Conservation (phyloP, 495 filamentous ascomycete species). For the Talaromyces ruber region DNA sequence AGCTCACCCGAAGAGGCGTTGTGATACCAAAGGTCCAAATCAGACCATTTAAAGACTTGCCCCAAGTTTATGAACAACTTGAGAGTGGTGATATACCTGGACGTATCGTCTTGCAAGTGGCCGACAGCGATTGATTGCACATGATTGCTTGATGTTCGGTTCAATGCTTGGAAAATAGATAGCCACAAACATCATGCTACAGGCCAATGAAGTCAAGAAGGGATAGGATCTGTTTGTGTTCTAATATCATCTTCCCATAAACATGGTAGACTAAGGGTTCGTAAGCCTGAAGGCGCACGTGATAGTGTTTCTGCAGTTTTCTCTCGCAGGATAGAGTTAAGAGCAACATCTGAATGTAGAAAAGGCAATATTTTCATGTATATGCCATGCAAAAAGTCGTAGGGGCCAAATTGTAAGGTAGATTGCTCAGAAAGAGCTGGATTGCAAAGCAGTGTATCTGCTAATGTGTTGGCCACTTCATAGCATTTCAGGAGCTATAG, state of each 20-base stretch:
- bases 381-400: slow-evolving; percentile 22
- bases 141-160: neutral
- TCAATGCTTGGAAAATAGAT: neutral
- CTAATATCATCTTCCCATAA: neutral
- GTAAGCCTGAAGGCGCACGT: slow-evolving; percentile 15
- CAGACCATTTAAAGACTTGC: slow-evolving; percentile 34
- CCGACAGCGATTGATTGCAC: slow-evolving; percentile 7
- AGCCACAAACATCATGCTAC: neutral
- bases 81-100: slow-evolving; percentile 12
- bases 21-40: slow-evolving; percentile 39
- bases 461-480: slow-evolving; percentile 25
- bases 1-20: slow-evolving; percentile 33
- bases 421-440: neutral
- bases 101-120: slow-evolving; percentile 27
- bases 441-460: slow-evolving; percentile 21
- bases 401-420: slow-evolving; percentile 16
- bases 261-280: neutral
- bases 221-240: neutral
- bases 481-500: slow-evolving; percentile 24
- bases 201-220: neutral
- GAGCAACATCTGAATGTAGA: slow-evolving; percentile 17
- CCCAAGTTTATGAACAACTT: slow-evolving; percentile 5
- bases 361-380: slow-evolving; percentile 24
- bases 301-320: slow-evolving; percentile 24
- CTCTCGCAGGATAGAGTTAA: slow-evolving; percentile 20